phyloP scores from a whole-genome alignment of 1,284 basidiomycete species.

The Pisolithus thermaeus region DNA sequence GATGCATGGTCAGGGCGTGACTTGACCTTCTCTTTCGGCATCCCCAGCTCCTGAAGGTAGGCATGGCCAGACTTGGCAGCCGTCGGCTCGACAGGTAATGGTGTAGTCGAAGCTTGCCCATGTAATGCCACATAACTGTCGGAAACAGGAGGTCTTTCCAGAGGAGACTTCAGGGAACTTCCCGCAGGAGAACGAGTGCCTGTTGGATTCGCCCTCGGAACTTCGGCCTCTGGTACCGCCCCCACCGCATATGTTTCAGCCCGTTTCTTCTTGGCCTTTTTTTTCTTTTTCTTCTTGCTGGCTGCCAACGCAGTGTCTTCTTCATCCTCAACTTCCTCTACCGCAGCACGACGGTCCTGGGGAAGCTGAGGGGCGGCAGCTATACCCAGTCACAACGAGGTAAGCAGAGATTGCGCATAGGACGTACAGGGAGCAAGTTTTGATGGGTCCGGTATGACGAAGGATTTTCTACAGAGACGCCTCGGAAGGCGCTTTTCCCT shows the following conservation, averaged over 20 bases:
- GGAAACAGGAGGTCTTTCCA: slow-evolving; percentile 15
- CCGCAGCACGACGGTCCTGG: slow-evolving; percentile 43
- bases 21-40: slow-evolving; percentile 61
- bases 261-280: slow-evolving; percentile 70
- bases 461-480: neutral
- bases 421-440: neutral
- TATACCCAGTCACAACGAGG: slow-evolving; percentile 5
- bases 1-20: slow-evolving; percentile 54
- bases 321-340: slow-evolving; percentile 67
- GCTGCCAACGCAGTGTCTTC: slow-evolving; percentile 31
- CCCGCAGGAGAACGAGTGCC: slow-evolving; percentile 11
- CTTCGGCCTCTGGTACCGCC: slow-evolving; percentile 15
- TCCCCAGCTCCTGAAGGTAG: slow-evolving; percentile 52
- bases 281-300: slow-evolving; percentile 60
- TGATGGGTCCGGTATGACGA: neutral
- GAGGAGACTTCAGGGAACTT: slow-evolving; percentile 14
- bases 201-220: slow-evolving; percentile 13
- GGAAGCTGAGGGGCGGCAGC: slow-evolving; percentile 13
- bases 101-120: slow-evolving; percentile 35
- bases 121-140: slow-evolving; percentile 23
- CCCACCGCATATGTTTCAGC: slow-evolving; percentile 33
- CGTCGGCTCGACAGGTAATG: slow-evolving; percentile 43
- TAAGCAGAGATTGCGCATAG: slow-evolving; percentile 9
- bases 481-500: slow-evolving; percentile 8
- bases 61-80: slow-evolving; percentile 61